phyloP scores from a whole-genome alignment of 345 rosid genomes.

The Acer campestre region DNA sequence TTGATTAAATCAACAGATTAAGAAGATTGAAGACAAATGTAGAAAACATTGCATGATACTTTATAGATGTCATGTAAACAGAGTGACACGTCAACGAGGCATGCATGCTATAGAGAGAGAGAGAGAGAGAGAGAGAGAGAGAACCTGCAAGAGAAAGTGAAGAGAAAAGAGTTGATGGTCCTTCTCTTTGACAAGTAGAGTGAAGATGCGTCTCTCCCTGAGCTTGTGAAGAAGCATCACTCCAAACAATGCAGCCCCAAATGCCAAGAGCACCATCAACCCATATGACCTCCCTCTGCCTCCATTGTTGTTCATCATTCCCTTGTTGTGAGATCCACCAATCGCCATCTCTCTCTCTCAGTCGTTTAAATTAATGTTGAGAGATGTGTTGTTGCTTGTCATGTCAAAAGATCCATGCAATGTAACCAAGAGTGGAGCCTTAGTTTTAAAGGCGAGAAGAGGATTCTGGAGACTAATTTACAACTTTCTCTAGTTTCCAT shows the following conservation, averaged over 20 bases:
- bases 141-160: slow-evolving; percentile 62
- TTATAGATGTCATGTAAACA: slow-evolving; percentile 18
- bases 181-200: slow-evolving; percentile 51
- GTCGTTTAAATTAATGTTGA: too few relatives aligned
- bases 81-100: slow-evolving; percentile 24
- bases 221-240: slow-evolving; percentile 57
- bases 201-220: slow-evolving; percentile 55
- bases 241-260: slow-evolving; percentile 59
- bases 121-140: slow-evolving; percentile 18
- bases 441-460: slow-evolving; percentile 12
- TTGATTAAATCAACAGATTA: background rate
- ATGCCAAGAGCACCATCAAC: slow-evolving; percentile 53
- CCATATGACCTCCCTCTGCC: slow-evolving; percentile 47
- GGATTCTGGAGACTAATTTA: slow-evolving; percentile 26
- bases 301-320: slow-evolving; percentile 11
- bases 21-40: background rate
- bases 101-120: background rate
- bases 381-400: slow-evolving; percentile 30
- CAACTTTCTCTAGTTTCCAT: slow-evolving; percentile 15
- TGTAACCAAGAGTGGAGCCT: slow-evolving; percentile 1
- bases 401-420: slow-evolving; percentile 36
- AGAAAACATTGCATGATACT: slow-evolving; percentile 9
- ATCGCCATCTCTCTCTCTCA: slow-evolving; percentile 23
- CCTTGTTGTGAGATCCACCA: slow-evolving; percentile 37
- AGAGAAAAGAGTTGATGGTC: slow-evolving; percentile 45